Evolutionary conservation across 805 yeast genomes (phyloP).

Genomic region (Myxozyma neglecta): DNA sequence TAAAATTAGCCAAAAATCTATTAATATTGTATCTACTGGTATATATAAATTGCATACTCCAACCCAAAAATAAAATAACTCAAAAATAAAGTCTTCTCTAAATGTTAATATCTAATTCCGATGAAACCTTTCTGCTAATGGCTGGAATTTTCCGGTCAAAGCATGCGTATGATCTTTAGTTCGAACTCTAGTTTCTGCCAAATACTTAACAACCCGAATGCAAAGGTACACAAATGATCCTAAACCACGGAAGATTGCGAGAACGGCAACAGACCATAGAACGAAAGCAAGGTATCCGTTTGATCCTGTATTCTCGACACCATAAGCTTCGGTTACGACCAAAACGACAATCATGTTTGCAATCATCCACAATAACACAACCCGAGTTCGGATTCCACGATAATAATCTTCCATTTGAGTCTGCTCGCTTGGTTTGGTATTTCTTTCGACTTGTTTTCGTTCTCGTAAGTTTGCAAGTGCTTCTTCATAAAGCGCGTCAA

Average conservation of each 20-base stretch:
- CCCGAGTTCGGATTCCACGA: conserved; percentile 85
- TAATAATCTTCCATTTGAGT: conserved; percentile 77
- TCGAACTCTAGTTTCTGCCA: conserved; percentile 27
- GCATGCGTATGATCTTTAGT: conserved; percentile 22
- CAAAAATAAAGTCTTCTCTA: no score
- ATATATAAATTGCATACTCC: no score
- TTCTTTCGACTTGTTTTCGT: conserved; percentile 42
- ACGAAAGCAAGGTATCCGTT: conserved; percentile 18
- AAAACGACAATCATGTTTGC: conserved; percentile 81
- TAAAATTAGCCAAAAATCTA: no score
- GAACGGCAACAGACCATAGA: conserved; percentile 51
- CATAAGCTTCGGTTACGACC: conserved; percentile 50
- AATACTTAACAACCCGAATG: conserved; percentile 41
- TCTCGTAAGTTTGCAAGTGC: conserved; percentile 49
- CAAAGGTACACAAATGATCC: conserved; percentile 64
- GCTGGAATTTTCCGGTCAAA: conserved; percentile 16
- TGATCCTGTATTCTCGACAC: conserved; percentile 18
- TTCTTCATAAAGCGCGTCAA: conserved; percentile 69
- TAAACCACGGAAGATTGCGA: conserved; percentile 53
- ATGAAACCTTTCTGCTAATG: no score
- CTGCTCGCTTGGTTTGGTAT: conserved; percentile 41
- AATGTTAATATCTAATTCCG: no score
- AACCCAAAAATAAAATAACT: neutral
- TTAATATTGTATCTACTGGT: no score
- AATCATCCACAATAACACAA: conserved; percentile 86